Evolutionary conservation across 2,329 filamentous ascomycete species (phyloP).

Genomic region (Fusarium euwallaceae): DNA sequence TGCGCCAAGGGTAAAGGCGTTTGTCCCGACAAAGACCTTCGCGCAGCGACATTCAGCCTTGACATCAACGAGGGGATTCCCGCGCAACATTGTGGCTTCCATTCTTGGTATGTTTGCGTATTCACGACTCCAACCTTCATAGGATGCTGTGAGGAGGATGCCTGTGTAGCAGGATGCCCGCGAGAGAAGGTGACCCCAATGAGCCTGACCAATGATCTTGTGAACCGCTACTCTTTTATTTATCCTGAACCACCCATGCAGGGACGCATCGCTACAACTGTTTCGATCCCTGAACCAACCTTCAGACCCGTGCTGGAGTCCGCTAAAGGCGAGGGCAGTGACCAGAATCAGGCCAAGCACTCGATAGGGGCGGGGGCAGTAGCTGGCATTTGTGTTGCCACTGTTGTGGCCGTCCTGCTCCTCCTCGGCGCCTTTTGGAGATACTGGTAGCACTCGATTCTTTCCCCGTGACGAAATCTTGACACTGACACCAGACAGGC

Average conservation of each 20-base stretch:
- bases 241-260: background rate
- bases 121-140: background rate
- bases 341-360: background rate
- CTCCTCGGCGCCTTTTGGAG: background rate
- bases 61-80: background rate
- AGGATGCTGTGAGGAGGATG: background rate
- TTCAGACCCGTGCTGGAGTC: background rate
- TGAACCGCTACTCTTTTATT: background rate
- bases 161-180: background rate
- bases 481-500: background rate
- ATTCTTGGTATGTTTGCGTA: background rate
- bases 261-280: background rate
- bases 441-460: background rate
- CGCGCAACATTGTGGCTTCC: background rate
- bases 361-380: background rate
- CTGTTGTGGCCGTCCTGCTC: background rate
- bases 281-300: background rate
- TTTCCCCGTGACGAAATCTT: background rate
- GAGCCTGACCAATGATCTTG: background rate
- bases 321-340: background rate
- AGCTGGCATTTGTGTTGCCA: background rate
- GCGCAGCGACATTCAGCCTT: background rate
- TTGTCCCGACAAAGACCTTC: background rate
- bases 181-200: background rate
- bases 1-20: background rate